Base-by-base conservation (phyloP, 768 basidiomycete genomes). In the Boletus rubroflammeus region DNA sequence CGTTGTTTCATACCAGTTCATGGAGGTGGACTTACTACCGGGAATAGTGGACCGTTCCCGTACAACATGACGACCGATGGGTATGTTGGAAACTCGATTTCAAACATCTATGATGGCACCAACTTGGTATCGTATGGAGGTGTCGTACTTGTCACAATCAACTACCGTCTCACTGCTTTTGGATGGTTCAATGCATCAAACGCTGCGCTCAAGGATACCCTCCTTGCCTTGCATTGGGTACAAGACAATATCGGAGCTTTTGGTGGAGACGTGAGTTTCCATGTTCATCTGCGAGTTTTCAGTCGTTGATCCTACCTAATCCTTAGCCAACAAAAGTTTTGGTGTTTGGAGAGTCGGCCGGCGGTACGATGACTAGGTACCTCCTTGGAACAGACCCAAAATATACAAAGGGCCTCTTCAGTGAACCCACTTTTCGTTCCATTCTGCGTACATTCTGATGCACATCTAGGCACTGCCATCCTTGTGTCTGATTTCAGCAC, bases 171-270 rank as follows among this genome's bases (percentile, higher is more conserved):
- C 19, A 63, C 26, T 41, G 56, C 51, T 0, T 45, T 65, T 21
- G 64, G 62, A 21, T 67, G 57, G 65, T 67, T 67, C 47, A 62
- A 64, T 8, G 64, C 54, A 11, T 61, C 62, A 9, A 67, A 67
- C 32, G 55, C 55, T 10, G 60, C 57, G 25, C 54, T 75, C 29
- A 67, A 68, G 41, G 74, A 75, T 49, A 53, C 68, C 36, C 47
- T 67, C 5, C 52, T 65, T 17, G 73, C 74, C 9, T 49, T 76
- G 8, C 52, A 72, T 21, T 77, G 73, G 75, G 61, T 76, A 0
- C 69, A 70, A 44, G 38, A 63, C 1, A 64, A 76, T 40, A 73
- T 77, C 15, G 58, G 17, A 29, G 54, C 61, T 14, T 77, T 76
- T 51, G 73, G 75, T 6, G 75, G 76, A 1, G 73, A 76, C 47